A percentile compares a stretch with the other conserved stretches of the same genome.
phyloP scores from a whole-genome alignment of 208 protist genomes.

The Porcisia deanei region DNA sequence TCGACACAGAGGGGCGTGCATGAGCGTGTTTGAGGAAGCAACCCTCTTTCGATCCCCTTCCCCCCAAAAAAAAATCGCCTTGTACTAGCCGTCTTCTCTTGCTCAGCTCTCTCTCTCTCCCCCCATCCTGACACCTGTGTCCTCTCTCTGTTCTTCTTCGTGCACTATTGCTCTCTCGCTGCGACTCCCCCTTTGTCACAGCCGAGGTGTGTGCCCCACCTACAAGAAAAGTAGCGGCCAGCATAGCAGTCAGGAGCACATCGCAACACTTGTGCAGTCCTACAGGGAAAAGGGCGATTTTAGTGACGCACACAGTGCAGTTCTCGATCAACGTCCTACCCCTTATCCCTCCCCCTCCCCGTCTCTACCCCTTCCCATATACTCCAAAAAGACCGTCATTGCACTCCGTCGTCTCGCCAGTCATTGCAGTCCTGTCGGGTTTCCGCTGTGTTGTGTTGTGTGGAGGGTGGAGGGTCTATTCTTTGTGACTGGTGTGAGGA shows the following conservation, averaged over 20 bases:
- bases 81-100: neutral
- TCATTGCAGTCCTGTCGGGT: no score
- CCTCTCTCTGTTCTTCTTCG: neutral
- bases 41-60: neutral
- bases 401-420: no score
- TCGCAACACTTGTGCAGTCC: neutral
- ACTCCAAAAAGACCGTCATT: no score
- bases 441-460: no score
- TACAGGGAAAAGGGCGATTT: neutral
- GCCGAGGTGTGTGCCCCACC: neutral
- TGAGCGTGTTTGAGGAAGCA: neutral
- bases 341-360: neutral
- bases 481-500: no score
- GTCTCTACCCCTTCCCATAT: neutral
- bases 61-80: no score
- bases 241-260: neutral
- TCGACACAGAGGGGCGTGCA: no score
- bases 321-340: neutral
- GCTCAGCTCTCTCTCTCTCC: neutral
- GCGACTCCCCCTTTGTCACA: neutral
- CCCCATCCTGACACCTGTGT: neutral
- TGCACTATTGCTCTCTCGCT: neutral
- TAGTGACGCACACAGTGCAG: neutral
- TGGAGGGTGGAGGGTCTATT: no score
- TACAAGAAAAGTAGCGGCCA: neutral